These are phyloP conservation scores for Solanum arcanum DNA, from an alignment of 257 asterid species.

Conservation along the genomic window DNA sequence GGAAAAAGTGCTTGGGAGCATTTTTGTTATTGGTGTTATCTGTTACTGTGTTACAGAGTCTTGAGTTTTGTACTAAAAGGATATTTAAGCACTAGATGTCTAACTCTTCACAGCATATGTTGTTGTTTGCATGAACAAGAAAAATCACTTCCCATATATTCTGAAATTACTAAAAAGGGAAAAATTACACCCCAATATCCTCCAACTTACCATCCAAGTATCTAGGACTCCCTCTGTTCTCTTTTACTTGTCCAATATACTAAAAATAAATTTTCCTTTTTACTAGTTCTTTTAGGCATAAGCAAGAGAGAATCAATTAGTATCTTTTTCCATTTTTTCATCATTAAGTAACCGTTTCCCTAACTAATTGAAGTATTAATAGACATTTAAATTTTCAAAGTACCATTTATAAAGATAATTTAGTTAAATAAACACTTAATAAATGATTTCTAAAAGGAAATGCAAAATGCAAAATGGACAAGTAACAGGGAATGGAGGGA, in stretches of 20 bases:
- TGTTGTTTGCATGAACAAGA: neutral
- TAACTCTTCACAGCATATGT: neutral
- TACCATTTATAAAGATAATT: neutral
- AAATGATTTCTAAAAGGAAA: neutral
- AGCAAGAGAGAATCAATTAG: neutral
- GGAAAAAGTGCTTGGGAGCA: neutral
- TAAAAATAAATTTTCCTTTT: neutral
- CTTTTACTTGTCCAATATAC: neutral
- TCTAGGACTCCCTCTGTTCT: neutral
- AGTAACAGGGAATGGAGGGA: neutral
- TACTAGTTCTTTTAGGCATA: neutral
- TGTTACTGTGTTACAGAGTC: neutral
- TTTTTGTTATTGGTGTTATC: neutral
- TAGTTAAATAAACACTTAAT: neutral
- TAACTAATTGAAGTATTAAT: neutral
- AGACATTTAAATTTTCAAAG: neutral
- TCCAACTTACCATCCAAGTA: neutral
- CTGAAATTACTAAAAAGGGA: neutral
- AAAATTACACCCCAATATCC: neutral
- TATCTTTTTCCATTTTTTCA: neutral
- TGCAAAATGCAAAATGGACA: neutral
- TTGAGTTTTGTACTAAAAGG: neutral
- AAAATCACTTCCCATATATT: neutral
- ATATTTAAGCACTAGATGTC: neutral
- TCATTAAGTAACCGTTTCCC: neutral